These are phyloP conservation scores for Suillus subalutaceus DNA, from an alignment of 768 basidiomycete species.

Conservation along the genomic window DNA sequence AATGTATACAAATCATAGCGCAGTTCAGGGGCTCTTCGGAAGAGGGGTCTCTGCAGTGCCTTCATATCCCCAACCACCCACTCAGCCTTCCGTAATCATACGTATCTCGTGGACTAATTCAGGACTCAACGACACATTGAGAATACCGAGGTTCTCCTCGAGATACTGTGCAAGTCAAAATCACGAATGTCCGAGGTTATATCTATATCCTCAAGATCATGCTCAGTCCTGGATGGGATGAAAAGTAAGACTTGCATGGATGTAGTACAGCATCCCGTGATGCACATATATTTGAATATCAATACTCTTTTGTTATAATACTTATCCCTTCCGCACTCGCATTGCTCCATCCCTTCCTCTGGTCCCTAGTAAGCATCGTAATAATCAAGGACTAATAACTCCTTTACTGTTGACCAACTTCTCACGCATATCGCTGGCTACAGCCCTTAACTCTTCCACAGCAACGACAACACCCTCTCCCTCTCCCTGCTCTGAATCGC, in stretches of 20 bases:
- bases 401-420: too few relatives aligned
- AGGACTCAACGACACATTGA: constrained; percentile 33
- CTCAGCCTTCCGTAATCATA: constrained; percentile 34
- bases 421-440: too few relatives aligned
- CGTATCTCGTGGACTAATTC: constrained; percentile 43
- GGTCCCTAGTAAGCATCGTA: neutral
- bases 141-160: constrained; percentile 47
- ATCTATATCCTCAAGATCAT: neutral
- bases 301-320: too few relatives aligned
- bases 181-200: neutral
- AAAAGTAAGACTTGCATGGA: too few relatives aligned
- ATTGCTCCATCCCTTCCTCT: too few relatives aligned
- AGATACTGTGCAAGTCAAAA: constrained; percentile 36
- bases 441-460: too few relatives aligned
- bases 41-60: constrained; percentile 22
- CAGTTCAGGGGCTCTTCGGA: neutral
- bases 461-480: too few relatives aligned
- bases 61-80: constrained; percentile 23
- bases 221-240: too few relatives aligned
- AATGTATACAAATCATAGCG: neutral
- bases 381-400: neutral
- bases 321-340: too few relatives aligned
- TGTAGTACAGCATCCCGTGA: too few relatives aligned
- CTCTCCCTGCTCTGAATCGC: neutral
- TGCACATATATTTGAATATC: too few relatives aligned